Evolutionary conservation across 225 moss, liverwort and hornwort species (phyloP).

Genomic region (Anthoceros angustus): DNA sequence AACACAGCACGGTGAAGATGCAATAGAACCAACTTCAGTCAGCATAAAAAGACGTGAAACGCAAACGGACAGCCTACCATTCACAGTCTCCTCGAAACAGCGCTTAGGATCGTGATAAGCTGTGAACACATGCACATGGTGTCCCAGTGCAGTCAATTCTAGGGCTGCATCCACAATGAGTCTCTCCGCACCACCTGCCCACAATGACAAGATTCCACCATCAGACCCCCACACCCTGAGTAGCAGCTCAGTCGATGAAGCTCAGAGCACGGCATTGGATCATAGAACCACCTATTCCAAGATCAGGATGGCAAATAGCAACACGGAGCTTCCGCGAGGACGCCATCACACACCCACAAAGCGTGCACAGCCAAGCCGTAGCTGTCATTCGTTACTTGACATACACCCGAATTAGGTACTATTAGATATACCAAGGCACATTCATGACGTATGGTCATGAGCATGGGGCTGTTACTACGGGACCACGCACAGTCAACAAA

Average conservation of each 20-base stretch:
- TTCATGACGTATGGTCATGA: no score
- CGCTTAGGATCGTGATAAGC: conserved; percentile 85
- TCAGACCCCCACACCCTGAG: no score
- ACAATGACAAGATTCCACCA: conserved; percentile 7
- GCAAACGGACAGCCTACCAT: conserved; percentile 24
- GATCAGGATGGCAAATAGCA: conserved; percentile 95
- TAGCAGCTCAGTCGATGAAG: background rate
- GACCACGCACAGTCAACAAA: no score
- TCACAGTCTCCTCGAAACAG: conserved; percentile 90
- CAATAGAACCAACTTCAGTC: background rate
- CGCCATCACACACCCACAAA: background rate
- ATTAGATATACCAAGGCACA: no score
- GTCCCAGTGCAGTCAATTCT: conserved; percentile 54
- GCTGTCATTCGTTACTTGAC: no score
- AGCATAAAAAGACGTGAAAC: background rate
- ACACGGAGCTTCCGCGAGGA: conserved; percentile 38
- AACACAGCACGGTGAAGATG: background rate
- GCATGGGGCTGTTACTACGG: no score
- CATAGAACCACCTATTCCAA: conserved; percentile 62
- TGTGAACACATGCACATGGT: conserved; percentile 79
- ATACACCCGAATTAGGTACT: no score
- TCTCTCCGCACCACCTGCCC: conserved; percentile 84
- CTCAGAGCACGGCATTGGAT: conserved; percentile 3
- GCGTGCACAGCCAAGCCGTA: no score
- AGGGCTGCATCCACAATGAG: conserved; percentile 84